Percentiles rank a stretch among this genome's conserved stretches.
These are phyloP conservation scores for Colletotrichum liriopes DNA, from an alignment of 2,329 filamentous ascomycete genomes.

Conservation along the genomic window DNA sequence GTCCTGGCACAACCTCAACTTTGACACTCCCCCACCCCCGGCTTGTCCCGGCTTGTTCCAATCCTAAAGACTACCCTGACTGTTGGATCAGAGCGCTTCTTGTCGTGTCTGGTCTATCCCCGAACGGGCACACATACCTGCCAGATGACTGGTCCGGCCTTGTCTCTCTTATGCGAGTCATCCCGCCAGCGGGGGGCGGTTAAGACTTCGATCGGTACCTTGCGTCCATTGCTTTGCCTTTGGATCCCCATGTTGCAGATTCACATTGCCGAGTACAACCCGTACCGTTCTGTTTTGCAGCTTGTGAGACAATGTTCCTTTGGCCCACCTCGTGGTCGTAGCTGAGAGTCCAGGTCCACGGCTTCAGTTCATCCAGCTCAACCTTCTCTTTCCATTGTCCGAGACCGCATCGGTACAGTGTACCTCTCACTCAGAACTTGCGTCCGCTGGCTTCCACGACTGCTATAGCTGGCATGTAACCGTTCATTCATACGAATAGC, in stretches of 20 bases:
- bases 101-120: not conserved
- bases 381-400: not conserved
- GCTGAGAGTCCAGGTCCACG: slow-evolving; percentile 6
- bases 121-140: not conserved
- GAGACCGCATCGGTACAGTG: not conserved
- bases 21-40: not conserved
- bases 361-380: not conserved
- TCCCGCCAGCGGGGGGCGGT: slow-evolving; percentile 20
- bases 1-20: slow-evolving; percentile 8
- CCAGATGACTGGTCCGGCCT: slow-evolving; percentile 16
- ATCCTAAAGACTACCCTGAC: not conserved
- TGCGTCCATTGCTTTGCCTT: slow-evolving; percentile 16
- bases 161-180: slow-evolving; percentile 34
- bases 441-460: too few relatives aligned
- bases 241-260: slow-evolving; percentile 35
- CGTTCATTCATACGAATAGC: not conserved
- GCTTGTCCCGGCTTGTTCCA: not conserved
- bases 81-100: not conserved
- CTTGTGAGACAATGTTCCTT: slow-evolving; percentile 27
- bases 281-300: slow-evolving; percentile 28
- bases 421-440: too few relatives aligned
- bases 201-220: slow-evolving; percentile 20
- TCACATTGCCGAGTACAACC: slow-evolving; percentile 8
- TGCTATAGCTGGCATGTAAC: not conserved
- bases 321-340: slow-evolving; percentile 16